Evolutionary conservation across 2,329 filamentous ascomycete genomes (phyloP), one percentile per base, ranked within the genome.

Genomic region (Pseudogymnoascus sp.): DNA sequence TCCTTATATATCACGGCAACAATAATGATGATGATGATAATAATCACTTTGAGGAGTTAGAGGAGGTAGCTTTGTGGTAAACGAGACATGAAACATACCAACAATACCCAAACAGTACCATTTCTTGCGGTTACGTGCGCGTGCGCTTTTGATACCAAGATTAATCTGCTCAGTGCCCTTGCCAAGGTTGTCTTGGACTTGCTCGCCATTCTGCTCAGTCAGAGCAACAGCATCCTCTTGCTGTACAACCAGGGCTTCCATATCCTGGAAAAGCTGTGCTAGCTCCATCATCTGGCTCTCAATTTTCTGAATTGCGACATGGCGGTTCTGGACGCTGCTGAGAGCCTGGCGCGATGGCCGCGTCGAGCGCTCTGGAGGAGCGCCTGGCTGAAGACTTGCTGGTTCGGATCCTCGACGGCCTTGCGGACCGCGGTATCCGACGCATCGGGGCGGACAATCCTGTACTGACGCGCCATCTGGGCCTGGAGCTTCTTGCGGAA

Each of bases 71-170:
- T 14, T 37, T 37, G 33, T 37, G 33, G 33, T 37, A 5, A 37
- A 37, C 12, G 33, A 5, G 33, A 37, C 33, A 52, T 37, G 52
- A 9, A 55, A 67, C 67, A 61, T 68, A 84, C 83, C 77, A 74
- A 82, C 79, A 78, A 97, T 91, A 71, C 88, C 87, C 69, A 96
- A 78, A 80, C 92, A 96, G 74, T 90, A 93, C 93, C 92, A 97
- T 89, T 97, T 97, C 91, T 96, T 96, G 79, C 70, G 71, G 62
- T 87, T 90, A 69, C 16, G 16, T 16, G 16, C 16, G 16, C 16
- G 16, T 16, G 16, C 16, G 16, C 16, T 16, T 16, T 16, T 16
- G 16, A 16, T 16, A 16, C 16, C 16, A 16, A 16, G 16, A 16
- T 16, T 16, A 16, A 16, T 16, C 16, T 16, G 86, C 66, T 86